These are phyloP conservation scores for Saturnispora hagleri DNA, from an alignment of 805 yeast species.

Conservation along the genomic window DNA sequence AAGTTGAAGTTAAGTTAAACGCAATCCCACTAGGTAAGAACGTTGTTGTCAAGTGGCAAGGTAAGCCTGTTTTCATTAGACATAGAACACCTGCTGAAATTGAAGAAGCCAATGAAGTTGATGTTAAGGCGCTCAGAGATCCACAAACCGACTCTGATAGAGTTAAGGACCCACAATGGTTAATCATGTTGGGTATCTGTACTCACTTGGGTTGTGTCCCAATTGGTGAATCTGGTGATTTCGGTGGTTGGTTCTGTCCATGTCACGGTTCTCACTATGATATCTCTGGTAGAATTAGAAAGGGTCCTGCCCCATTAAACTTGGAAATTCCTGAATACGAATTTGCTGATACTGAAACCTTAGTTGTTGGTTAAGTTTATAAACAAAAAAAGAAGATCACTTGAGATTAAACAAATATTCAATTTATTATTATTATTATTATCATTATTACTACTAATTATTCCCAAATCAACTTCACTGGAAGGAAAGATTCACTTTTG, in stretches of 20 bases:
- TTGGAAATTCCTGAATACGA: constrained; percentile 92
- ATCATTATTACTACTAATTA: not conserved
- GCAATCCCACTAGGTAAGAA: constrained; percentile 97
- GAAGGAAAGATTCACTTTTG: not conserved
- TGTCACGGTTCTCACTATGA: constrained; percentile 99
- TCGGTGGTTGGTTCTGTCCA: constrained; percentile 99
- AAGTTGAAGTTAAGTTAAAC: constrained; percentile 91
- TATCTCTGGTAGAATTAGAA: constrained; percentile 99
- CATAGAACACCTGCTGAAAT: constrained; percentile 94
- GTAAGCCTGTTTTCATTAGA: constrained; percentile 99
- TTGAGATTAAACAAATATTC: not conserved
- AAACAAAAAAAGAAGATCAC: not conserved
- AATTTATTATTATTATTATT: not conserved
- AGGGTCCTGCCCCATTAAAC: constrained; percentile 99
- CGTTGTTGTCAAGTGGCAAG: constrained; percentile 98
- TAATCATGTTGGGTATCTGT: constrained; percentile 98
- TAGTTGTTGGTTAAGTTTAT: constrained; percentile 70
- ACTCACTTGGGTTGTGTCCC: constrained; percentile 99
- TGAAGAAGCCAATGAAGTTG: constrained; percentile 84
- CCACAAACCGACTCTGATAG: constrained; percentile 91
- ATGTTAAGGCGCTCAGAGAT: constrained; percentile 74
- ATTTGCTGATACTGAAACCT: constrained; percentile 65
- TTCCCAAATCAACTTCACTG: not conserved
- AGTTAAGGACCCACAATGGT: constrained; percentile 96
- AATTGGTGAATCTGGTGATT: constrained; percentile 99